These are phyloP conservation scores for Purpureocillium lavendulum DNA, from an alignment of 2,329 filamentous ascomycete species.

Conservation along the genomic window DNA sequence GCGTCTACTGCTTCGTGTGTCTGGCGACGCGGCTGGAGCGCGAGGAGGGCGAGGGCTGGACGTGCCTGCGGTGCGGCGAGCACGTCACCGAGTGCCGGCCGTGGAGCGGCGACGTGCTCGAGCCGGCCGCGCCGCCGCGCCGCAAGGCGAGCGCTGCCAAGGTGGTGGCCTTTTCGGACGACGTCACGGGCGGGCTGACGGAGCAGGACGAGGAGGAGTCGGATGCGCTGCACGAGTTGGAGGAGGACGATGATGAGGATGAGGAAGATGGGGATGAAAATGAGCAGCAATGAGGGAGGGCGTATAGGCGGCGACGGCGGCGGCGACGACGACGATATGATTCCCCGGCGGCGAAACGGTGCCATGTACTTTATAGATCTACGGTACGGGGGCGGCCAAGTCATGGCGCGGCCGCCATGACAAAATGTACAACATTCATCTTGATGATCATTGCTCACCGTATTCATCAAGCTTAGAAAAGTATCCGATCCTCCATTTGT, in stretches of 20 bases:
- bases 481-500: no score
- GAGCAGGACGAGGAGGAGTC: slow-evolving; percentile 17
- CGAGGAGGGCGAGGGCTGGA: slow-evolving; percentile 92
- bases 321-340: no score
- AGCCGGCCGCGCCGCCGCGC: slow-evolving; percentile 34
- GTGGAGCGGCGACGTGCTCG: slow-evolving; percentile 84
- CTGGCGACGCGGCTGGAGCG: slow-evolving; percentile 82
- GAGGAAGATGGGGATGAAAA: slow-evolving; percentile 2
- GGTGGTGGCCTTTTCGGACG: slow-evolving; percentile 55
- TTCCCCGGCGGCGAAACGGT: no score
- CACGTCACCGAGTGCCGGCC: slow-evolving; percentile 77
- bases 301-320: no score
- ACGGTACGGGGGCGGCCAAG: no score
- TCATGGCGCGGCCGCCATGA: no score
- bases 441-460: no score
- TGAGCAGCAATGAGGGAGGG: no score
- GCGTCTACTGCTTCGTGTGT: slow-evolving; percentile 94
- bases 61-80: slow-evolving; percentile 81
- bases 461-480: no score
- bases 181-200: slow-evolving; percentile 29
- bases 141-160: slow-evolving; percentile 36
- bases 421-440: no score
- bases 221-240: slow-evolving; percentile 5
- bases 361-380: no score
- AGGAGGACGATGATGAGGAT: slow-evolving; percentile 7